Percentiles rank a stretch among this genome's conserved stretches.
These are phyloP conservation scores for Penicillium daleae DNA, from an alignment of 495 filamentous ascomycete genomes.

Conservation along the genomic window DNA sequence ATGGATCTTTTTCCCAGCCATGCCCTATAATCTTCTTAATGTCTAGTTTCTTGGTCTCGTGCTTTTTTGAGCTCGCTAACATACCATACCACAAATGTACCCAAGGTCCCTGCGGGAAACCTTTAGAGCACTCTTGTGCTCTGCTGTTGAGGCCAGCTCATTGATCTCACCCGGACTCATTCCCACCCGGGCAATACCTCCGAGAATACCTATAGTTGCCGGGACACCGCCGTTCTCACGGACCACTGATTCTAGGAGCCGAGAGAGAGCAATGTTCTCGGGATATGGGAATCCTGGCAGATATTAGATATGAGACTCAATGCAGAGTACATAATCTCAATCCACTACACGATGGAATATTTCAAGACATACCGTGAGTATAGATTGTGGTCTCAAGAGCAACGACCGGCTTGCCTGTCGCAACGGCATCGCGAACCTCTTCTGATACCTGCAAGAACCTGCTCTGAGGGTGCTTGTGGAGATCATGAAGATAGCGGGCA, in stretches of 20 bases:
- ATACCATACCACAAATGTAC: conserved; percentile 78
- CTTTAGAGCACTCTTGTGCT: conserved; percentile 68
- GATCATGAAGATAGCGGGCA: conserved; percentile 37
- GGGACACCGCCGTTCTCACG: conserved; percentile 82
- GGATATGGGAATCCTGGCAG: conserved; percentile 76
- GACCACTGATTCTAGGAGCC: conserved; percentile 72
- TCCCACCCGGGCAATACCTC: conserved; percentile 81
- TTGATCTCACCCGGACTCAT: conserved; percentile 69
- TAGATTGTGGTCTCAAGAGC: conserved; percentile 93
- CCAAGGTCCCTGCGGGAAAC: conserved; percentile 84
- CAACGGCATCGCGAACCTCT: conserved; percentile 78
- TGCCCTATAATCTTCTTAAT: conserved; percentile 49
- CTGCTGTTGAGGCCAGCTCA: conserved; percentile 67
- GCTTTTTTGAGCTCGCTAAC: conserved; percentile 15
- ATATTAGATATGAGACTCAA: background rate
- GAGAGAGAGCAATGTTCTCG: conserved; percentile 73
- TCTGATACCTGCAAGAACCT: conserved; percentile 74
- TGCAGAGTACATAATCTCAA: background rate
- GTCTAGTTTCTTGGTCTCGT: background rate
- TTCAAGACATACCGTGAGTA: conserved; percentile 64
- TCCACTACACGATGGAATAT: background rate
- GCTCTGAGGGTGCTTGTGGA: conserved; percentile 43
- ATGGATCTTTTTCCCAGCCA: conserved; percentile 67
- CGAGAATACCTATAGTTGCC: conserved; percentile 86
- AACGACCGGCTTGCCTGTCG: conserved; percentile 76